Evolutionary conservation across 2,329 filamentous ascomycete genomes (phyloP), one percentile per base, ranked within the genome.

Genomic region (Coniochaeta pulveracea): DNA sequence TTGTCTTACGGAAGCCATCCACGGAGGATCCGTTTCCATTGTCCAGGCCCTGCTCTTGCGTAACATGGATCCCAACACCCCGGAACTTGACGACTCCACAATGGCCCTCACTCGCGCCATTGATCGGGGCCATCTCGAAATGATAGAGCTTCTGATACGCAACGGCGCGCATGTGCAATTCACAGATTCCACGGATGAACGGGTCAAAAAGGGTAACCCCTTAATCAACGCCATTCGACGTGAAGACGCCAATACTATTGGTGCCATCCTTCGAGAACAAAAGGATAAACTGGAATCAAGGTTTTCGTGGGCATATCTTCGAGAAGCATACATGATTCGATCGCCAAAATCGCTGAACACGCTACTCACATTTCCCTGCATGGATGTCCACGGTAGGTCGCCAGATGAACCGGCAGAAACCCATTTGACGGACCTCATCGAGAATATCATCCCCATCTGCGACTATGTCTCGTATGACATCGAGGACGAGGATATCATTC

Each of bases 131-230:
- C 18, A 31, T 19, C 18, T 19, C 6, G 17, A n/a, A 5, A 31
- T 31, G 28, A 19, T 31, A 4, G n/a, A 31, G 10, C 11, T 10
- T 19, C 28, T 34, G 15, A 24, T 34, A 12, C 23, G 38, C 26
- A 41, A 48, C 30, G 47, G 47, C 26, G 47, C 41, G 15, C 47
- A 43, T 37, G 41, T 49, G 38, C 47, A 47, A 37, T 49, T 52
- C 33, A 39, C 41, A 12, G 43, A 54, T 34, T 39, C 46, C 15
- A 47, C 47, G 14, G 40, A 49, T 35, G 46, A 47, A 33, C 48
- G 48, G 19, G 50, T 50, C 36, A 34, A 19, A 12, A 11, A 19
- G 18, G 15, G 18, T 3, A 19, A 31, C 19, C 17, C 28, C 9
- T 12, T 31, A 11, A 19, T 18, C 5, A 21, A 36, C 28, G 16